These are phyloP conservation scores for Leccinum truebloodii DNA, from an alignment of 768 basidiomycete species.

Conservation along the genomic window DNA sequence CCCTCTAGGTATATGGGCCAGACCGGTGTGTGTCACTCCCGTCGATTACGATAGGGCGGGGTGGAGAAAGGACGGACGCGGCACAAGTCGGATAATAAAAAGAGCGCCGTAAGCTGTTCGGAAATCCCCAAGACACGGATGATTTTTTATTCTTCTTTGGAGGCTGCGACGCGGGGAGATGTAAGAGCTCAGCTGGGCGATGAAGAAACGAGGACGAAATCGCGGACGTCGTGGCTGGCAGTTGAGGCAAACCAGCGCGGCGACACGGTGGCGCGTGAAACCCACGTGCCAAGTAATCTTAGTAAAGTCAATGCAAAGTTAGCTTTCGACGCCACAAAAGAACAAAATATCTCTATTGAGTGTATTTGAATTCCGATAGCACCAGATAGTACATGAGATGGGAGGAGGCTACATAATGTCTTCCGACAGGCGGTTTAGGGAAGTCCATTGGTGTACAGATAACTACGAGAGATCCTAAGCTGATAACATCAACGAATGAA, in stretches of 20 bases:
- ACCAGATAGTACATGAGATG: conserved; percentile 26
- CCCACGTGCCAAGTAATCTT: not conserved
- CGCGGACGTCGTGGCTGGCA: not conserved
- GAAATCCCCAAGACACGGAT: not conserved
- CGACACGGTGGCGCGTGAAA: not conserved
- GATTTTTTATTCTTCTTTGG: not conserved
- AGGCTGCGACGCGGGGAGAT: not conserved
- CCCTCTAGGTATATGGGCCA: not conserved
- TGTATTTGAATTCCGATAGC: conserved; percentile 22
- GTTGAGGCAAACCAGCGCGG: not conserved
- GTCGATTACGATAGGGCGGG: conserved; percentile 26
- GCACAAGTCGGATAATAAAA: not conserved
- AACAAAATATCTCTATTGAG: conserved; percentile 16
- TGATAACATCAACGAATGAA: conserved; percentile 24
- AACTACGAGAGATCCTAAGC: conserved; percentile 33
- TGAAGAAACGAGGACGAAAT: not conserved
- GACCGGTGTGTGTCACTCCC: conserved; percentile 8
- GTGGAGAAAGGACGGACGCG: conserved; percentile 19
- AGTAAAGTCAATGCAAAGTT: conserved; percentile 5
- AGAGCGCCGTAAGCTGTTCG: conserved; percentile 11
- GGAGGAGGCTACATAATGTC: conserved; percentile 33
- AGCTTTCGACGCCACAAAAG: conserved; percentile 15
- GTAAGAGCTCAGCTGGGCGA: not conserved
- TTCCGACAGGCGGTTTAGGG: conserved; percentile 22
- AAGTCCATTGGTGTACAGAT: conserved; percentile 35